Percentiles rank a stretch among this genome's conserved stretches.
These are phyloP conservation scores for Corymbia maculata DNA, from an alignment of 345 rosid species.

Conservation along the genomic window DNA sequence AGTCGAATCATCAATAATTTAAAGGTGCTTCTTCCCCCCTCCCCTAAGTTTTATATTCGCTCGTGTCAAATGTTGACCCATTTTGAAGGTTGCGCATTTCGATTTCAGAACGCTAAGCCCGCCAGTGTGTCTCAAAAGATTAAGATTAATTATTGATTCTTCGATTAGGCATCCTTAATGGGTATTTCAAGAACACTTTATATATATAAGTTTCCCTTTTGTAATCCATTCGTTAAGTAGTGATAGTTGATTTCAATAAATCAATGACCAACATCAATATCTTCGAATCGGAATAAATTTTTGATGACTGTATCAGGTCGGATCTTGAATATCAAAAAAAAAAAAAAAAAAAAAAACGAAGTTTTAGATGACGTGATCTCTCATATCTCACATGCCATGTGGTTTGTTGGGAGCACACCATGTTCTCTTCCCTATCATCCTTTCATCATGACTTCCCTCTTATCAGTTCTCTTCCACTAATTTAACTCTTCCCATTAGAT, in stretches of 20 bases:
- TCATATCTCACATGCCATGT: neutral
- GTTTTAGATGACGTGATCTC: neutral
- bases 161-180: neutral
- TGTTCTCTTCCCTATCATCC: neutral
- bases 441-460: neutral
- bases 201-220: no score
- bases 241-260: neutral
- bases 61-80: neutral
- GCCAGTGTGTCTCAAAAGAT: neutral
- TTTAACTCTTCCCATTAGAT: neutral
- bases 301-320: no score
- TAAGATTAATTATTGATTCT: neutral
- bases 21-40: neutral
- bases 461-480: neutral
- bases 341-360: no score
- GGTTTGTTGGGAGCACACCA: neutral
- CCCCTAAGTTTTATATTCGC: neutral
- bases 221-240: neutral
- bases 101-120: neutral
- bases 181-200: accelerated
- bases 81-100: neutral
- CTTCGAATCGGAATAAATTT: neutral
- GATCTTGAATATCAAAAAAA: no score
- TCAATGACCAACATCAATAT: neutral
- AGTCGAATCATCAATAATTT: neutral